Conservation (phyloP, 129 eudicot species). For the Chrysanthemum seticuspe region DNA sequence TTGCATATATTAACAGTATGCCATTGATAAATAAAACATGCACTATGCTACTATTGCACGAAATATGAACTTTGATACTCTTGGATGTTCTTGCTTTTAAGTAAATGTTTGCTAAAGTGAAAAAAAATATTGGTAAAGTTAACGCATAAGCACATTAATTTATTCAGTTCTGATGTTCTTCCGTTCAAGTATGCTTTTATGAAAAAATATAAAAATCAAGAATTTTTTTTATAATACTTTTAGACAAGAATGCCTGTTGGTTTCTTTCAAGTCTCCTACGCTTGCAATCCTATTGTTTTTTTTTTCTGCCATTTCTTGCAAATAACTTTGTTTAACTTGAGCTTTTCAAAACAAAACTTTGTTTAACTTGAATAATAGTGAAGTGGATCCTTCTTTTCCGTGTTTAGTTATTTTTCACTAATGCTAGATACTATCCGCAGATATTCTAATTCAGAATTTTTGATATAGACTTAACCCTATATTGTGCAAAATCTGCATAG, state of each 20-base stretch:
- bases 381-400: neutral
- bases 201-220: neutral
- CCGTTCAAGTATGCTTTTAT: constrained; percentile 1
- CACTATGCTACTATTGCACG: neutral
- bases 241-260: too few relatives aligned
- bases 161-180: neutral
- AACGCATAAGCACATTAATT: neutral
- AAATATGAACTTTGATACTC: neutral
- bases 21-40: neutral
- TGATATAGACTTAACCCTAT: neutral
- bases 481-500: neutral
- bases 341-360: too few relatives aligned
- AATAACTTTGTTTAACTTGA: too few relatives aligned
- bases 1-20: neutral
- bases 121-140: too few relatives aligned
- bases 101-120: too few relatives aligned
- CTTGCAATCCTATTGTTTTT: constrained; percentile 1
- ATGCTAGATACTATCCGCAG: too few relatives aligned
- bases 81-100: neutral
- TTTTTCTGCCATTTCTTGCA: neutral
- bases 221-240: too few relatives aligned
- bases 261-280: neutral
- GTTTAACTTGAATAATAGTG: neutral
- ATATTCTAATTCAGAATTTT: too few relatives aligned
- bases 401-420: too few relatives aligned